These are phyloP conservation scores for Wallacemonas sp. DNA, from an alignment of 208 protist genomes.

Conservation along the genomic window DNA sequence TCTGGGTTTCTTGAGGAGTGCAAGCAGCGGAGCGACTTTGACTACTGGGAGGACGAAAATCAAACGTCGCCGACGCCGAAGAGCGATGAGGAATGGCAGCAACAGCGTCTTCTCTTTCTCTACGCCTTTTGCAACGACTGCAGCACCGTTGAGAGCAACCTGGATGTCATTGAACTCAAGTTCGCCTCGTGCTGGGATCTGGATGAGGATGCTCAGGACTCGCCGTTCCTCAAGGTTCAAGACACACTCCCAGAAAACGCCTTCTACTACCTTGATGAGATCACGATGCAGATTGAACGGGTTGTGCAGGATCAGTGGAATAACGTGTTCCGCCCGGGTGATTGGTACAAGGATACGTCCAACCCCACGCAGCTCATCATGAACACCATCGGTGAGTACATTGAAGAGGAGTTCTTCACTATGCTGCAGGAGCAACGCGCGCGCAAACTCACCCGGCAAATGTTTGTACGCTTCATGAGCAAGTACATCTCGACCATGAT, in stretches of 20 bases:
- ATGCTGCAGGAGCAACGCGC: slow-evolving; percentile 68
- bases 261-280: slow-evolving; percentile 86
- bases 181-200: slow-evolving; percentile 79
- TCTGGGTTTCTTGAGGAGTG: slow-evolving; percentile 78
- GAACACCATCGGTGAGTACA: slow-evolving; percentile 78
- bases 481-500: slow-evolving; percentile 78
- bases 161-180: slow-evolving; percentile 86
- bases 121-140: slow-evolving; percentile 90
- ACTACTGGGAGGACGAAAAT: slow-evolving; percentile 84
- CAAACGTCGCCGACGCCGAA: slow-evolving; percentile 22
- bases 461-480: slow-evolving; percentile 70
- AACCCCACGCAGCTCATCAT: slow-evolving; percentile 87
- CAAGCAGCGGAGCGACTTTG: slow-evolving; percentile 72
- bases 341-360: slow-evolving; percentile 65
- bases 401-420: slow-evolving; percentile 80
- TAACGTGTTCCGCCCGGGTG: slow-evolving; percentile 59
- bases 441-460: slow-evolving; percentile 59
- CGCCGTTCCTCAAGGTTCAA: slow-evolving; percentile 75
- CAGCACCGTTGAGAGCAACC: slow-evolving; percentile 80
- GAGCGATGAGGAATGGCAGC: slow-evolving; percentile 62
- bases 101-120: slow-evolving; percentile 70
- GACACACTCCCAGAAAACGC: slow-evolving; percentile 59
- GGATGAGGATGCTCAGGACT: slow-evolving; percentile 24
- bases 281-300: slow-evolving; percentile 78
- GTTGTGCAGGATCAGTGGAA: slow-evolving; percentile 76